Conservation (phyloP, 768 basidiomycete species). For the Flagelloscypha sp. region DNA sequence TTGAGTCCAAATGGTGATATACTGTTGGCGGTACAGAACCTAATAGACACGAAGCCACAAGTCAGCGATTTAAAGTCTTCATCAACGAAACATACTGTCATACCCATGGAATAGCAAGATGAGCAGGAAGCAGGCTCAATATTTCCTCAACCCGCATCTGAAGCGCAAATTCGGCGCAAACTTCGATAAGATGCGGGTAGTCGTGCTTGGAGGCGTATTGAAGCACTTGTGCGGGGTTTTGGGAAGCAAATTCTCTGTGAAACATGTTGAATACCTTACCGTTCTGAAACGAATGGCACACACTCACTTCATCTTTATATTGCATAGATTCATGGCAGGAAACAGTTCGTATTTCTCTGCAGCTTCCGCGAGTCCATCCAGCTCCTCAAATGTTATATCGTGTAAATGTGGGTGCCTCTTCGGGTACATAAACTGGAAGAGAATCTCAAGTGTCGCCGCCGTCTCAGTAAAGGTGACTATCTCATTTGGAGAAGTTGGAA, state of each 20-base stretch:
- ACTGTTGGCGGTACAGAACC: no score
- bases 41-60: no score
- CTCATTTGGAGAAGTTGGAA: conserved; percentile 6
- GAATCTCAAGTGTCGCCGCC: conserved; percentile 14
- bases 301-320: conserved; percentile 6
- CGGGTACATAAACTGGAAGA: conserved; percentile 23
- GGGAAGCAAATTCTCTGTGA: not conserved
- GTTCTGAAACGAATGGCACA: no score
- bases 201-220: not conserved
- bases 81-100: no score
- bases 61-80: no score
- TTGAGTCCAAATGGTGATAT: no score
- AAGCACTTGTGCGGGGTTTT: not conserved
- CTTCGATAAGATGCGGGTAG: not conserved
- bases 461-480: conserved; percentile 17
- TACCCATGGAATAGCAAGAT: no score
- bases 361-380: conserved; percentile 6
- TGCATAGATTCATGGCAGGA: conserved; percentile 8
- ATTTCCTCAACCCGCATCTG: no score
- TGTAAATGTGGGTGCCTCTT: conserved; percentile 5
- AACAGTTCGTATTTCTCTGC: conserved; percentile 12
- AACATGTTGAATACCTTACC: no score
- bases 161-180: no score
- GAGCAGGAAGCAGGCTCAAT: no score
- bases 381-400: not conserved